These are phyloP conservation scores for Sarocladiaceae sp. DNA, from an alignment of 2,329 filamentous ascomycete genomes.

Conservation along the genomic window DNA sequence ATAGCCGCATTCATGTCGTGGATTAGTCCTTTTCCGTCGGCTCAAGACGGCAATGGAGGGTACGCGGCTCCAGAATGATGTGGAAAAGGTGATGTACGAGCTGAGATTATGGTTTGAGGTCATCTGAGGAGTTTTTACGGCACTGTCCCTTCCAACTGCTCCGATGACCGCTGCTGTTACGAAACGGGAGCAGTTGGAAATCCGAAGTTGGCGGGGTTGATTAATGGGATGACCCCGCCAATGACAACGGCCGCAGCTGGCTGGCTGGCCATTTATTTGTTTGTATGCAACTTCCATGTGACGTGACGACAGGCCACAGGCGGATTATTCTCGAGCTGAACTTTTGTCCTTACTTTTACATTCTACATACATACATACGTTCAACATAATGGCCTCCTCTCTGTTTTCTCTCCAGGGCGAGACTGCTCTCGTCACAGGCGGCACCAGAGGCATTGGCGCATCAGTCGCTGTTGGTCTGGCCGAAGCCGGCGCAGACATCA, in stretches of 20 bases:
- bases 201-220: neutral
- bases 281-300: no score
- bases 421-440: slow-evolving; percentile 54
- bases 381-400: slow-evolving; percentile 29
- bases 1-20: neutral
- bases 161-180: neutral
- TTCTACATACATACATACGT: no score
- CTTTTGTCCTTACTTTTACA: no score
- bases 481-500: slow-evolving; percentile 54
- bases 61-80: no score
- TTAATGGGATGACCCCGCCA: slow-evolving; percentile 5
- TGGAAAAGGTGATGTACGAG: no score
- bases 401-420: slow-evolving; percentile 53
- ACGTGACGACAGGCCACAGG: no score
- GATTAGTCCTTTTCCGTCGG: neutral
- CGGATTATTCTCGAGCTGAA: no score
- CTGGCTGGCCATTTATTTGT: no score
- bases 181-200: neutral
- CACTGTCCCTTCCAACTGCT: no score
- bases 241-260: neutral
- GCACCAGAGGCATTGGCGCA: slow-evolving; percentile 54
- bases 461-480: slow-evolving; percentile 53
- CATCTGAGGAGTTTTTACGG: no score
- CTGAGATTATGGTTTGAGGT: no score
- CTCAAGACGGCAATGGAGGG: slow-evolving; percentile 1